Percentiles rank a stretch among this genome's conserved stretches.
phyloP scores from a whole-genome alignment of 352 stramenopile species.

The Globisporangium radiosum region DNA sequence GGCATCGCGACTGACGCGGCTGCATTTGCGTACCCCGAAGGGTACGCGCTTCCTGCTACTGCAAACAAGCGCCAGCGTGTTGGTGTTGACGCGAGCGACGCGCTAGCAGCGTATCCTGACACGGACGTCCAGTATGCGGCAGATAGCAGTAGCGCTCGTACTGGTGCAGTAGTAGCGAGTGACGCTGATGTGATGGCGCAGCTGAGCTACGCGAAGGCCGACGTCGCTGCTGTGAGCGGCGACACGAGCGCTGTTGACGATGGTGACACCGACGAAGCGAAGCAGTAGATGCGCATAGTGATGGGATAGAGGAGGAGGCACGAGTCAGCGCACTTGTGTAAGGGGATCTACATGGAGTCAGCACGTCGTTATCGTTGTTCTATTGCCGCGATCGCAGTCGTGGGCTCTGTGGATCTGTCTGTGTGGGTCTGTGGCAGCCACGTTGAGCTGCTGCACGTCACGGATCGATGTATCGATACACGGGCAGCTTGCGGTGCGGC shows the following conservation, averaged over 20 bases:
- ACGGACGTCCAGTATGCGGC: slow-evolving; percentile 53
- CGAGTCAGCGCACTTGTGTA: background rate
- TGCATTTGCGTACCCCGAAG: slow-evolving; percentile 72
- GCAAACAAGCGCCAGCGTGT: slow-evolving; percentile 54
- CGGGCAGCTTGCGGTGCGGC: slow-evolving; percentile 5
- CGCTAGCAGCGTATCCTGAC: slow-evolving; percentile 50
- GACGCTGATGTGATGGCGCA: slow-evolving; percentile 28
- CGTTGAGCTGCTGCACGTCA: background rate
- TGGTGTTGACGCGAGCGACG: slow-evolving; percentile 50
- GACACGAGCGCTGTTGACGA: slow-evolving; percentile 9
- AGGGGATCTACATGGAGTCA: too few relatives aligned
- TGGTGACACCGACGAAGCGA: slow-evolving; percentile 14
- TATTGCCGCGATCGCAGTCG: too few relatives aligned
- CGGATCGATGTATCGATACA: slow-evolving; percentile 42
- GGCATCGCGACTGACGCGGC: slow-evolving; percentile 52
- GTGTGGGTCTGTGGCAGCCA: too few relatives aligned
- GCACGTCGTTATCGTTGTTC: too few relatives aligned
- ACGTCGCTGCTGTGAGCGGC: slow-evolving; percentile 7
- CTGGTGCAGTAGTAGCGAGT: background rate
- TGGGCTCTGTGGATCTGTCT: too few relatives aligned
- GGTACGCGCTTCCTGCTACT: slow-evolving; percentile 55
- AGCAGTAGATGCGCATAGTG: background rate
- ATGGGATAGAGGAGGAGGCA: slow-evolving; percentile 1
- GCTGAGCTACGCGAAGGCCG: slow-evolving; percentile 51
- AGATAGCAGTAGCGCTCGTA: background rate